These are phyloP conservation scores for Isabelozyma pseudorhagii DNA, from an alignment of 805 yeast species.

Conservation along the genomic window DNA sequence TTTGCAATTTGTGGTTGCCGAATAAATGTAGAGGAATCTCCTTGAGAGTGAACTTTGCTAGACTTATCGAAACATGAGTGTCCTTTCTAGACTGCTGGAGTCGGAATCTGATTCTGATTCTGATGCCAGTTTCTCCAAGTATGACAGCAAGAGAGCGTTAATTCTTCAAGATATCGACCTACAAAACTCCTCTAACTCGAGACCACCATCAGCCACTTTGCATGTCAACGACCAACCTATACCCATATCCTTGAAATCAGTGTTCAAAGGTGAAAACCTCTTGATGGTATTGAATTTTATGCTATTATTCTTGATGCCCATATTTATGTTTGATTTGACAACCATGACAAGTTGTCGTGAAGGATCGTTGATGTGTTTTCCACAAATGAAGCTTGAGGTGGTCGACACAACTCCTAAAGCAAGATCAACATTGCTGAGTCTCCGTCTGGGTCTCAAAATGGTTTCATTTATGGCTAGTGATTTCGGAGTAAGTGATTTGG, in stretches of 20 bases:
- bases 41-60: not conserved
- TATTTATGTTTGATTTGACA: not conserved
- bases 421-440: slow-evolving; percentile 23
- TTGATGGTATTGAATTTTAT: not conserved
- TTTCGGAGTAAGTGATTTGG: slow-evolving; percentile 21
- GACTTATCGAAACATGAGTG: not conserved
- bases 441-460: slow-evolving; percentile 42
- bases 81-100: not conserved
- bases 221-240: not conserved
- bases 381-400: slow-evolving; percentile 42
- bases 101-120: not conserved
- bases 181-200: not conserved
- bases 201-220: no score
- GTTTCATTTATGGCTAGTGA: slow-evolving; percentile 46
- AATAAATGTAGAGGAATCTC: not conserved
- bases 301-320: not conserved
- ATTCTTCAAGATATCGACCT: not conserved
- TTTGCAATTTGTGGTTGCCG: not conserved
- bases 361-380: slow-evolving; percentile 26
- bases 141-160: not conserved
- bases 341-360: not conserved
- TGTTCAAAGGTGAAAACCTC: not conserved
- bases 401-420: slow-evolving; percentile 35
- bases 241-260: not conserved
- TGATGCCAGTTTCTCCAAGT: not conserved